Evolutionary conservation across 1,139 yeast genomes (phyloP), one percentile per base, ranked within the genome.

Genomic region (Candida glucosophila): DNA sequence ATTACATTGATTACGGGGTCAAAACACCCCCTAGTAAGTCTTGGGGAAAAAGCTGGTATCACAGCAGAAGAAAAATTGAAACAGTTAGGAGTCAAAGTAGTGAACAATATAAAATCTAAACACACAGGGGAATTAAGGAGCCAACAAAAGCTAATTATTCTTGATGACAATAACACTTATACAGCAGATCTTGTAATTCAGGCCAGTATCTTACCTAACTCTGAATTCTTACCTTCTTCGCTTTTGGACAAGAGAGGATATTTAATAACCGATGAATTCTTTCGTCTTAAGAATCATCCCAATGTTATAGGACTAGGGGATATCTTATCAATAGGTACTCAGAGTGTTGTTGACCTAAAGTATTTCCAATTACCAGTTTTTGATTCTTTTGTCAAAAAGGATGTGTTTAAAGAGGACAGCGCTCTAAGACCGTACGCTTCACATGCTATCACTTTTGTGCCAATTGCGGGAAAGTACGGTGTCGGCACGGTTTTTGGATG

Each of bases 401-500:
- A 37, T 22, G 33, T 51, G 5, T 43, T 45, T 23, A 27, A 26
- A 15, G 25, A 33, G 8, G 22, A 31, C 10, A 26, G 22, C 4
- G 34, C 43, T 14, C 37, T 33, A 20, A 26, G 40, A 5, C 46
- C 41, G 25, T 29, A 28, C 14, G 26, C 23, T 6, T 28, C 32
- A 4, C 26, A 25, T n/a, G 20, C 23, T 5, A 38, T 39, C 1
- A 26, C 41, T 8, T 9, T 55, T 1, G 47, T 57, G 8, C 66
- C 67, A 8, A 45, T 59, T 24, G 54, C 62, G 4, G 48, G 43
- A 33, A 35, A 41, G 3, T 62, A 62, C 13, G 67, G 67, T 14
- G 56, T 58, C 25, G 65, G 62, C 10, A 24, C 40, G 6, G 15
- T 42, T 0, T 51, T 39, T 30, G 64, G 62, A 4, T 47, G 43